phyloP scores from a whole-genome alignment of 1,284 basidiomycete species.

The Coriolopsis trogii region DNA sequence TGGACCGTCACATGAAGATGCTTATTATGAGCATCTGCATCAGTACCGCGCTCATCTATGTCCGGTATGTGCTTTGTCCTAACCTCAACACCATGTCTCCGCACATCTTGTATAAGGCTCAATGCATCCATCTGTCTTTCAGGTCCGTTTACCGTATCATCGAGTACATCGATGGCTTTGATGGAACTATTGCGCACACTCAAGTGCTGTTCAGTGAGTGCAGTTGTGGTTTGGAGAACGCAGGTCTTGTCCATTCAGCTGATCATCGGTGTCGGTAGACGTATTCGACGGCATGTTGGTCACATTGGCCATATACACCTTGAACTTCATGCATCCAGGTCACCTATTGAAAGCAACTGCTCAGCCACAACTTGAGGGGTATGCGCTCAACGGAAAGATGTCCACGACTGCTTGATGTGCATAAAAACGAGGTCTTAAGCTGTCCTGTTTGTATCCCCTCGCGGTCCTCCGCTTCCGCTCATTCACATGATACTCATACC shows the following conservation, averaged over 20 bases:
- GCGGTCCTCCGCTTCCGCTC: too few species aligned
- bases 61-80: constrained; percentile 8
- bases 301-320: constrained; percentile 50
- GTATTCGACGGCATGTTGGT: constrained; percentile 61
- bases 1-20: constrained; percentile 17
- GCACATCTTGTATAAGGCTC: too few species aligned
- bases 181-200: constrained; percentile 49
- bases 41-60: constrained; percentile 15
- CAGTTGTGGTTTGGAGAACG: not conserved
- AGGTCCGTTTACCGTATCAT: constrained; percentile 20
- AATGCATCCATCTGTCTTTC: too few species aligned
- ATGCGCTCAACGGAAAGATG: constrained; percentile 4
- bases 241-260: not conserved
- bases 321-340: constrained; percentile 58
- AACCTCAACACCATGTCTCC: too few species aligned
- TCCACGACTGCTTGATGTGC: too few species aligned
- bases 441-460: too few species aligned
- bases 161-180: constrained; percentile 54
- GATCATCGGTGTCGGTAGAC: not conserved
- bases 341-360: constrained; percentile 10
- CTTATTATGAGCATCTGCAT: constrained; percentile 16
- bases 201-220: constrained; percentile 51
- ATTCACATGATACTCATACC: too few species aligned
- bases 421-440: too few species aligned
- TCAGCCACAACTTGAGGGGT: not conserved